Conservation (phyloP, 441 rosid species). For the Brassica hybrid region DNA sequence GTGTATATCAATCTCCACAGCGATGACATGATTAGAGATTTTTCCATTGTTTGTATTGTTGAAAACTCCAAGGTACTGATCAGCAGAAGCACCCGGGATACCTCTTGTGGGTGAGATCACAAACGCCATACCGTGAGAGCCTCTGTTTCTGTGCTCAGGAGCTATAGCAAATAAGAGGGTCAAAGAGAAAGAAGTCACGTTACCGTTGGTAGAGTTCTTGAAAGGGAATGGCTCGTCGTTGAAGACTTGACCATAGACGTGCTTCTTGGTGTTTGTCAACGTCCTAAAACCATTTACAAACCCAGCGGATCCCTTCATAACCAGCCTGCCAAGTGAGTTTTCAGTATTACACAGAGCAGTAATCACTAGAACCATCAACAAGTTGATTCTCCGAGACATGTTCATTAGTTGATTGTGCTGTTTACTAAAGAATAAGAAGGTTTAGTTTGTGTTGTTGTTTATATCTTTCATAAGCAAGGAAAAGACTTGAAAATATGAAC, state of each 20-base stretch:
- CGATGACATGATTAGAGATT: conserved; percentile 41
- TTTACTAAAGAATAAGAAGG: not conserved
- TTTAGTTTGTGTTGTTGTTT: not conserved
- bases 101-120: conserved; percentile 41
- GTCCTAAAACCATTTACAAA: conserved; percentile 5
- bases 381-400: not conserved
- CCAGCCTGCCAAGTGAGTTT: conserved; percentile 33
- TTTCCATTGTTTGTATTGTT: conserved; percentile 30
- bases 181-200: conserved; percentile 42
- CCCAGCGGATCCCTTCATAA: conserved; percentile 19
- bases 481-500: not conserved
- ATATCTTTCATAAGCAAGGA: not conserved
- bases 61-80: conserved; percentile 47
- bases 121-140: conserved; percentile 51
- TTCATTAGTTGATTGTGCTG: not conserved
- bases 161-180: conserved; percentile 46
- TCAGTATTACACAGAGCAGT: not conserved
- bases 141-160: not conserved
- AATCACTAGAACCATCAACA: not conserved
- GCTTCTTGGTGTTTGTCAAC: conserved; percentile 33
- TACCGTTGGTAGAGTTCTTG: conserved; percentile 37
- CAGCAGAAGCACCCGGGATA: not conserved
- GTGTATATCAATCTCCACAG: conserved; percentile 37
- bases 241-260: conserved; percentile 37
- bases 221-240: conserved; percentile 9